Evolutionary conservation across 1,139 yeast genomes (phyloP), one percentile per base, ranked within the genome.

Genomic region (Geotrichum australiense): DNA sequence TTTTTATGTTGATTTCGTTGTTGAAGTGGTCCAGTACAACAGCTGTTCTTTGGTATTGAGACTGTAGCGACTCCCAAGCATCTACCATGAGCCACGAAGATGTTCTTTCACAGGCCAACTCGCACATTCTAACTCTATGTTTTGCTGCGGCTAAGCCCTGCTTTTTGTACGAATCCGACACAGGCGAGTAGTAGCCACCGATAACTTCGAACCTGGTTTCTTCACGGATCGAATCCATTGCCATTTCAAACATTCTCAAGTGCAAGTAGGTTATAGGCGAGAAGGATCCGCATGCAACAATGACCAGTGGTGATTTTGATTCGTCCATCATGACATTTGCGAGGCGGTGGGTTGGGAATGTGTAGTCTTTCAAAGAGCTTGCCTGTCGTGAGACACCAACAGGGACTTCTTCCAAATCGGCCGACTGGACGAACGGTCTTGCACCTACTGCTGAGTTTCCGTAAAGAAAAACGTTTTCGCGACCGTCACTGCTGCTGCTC

Each of bases 171-270:
- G 87, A 87, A 54, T 91, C 96, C 42, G 89, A 78, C 7, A 91
- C 99, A 0, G 99, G 99, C n/a, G 95, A 83, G 64, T 85, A 93
- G 66, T 80, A 91, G 1, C 98, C 99, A 14, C 96, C 99, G 54
- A 91, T 75, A 26, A 91, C 95, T 63, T 93, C 98, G 56, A 87
- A 89, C 52, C 93, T 66, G 1, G 97, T 91, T 51, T 81, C 91
- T 60, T 91, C 98, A 37, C 84, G 70, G 39, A 93, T 83, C n/a
- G 94, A 79, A 62, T 91, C 98, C 55, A 91, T 67, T 0, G 98
- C 98, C 95, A 91, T 91, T 65, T 91, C 98, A 64, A 91, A 91
- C 97, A 91, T 91, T 48, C 99, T 73, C 57, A 91, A 66, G 63
- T 91, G 98, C 45, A 91, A 70, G 61, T 91, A 91, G 0, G 98